phyloP scores from a whole-genome alignment of 768 basidiomycete genomes.

The Russula earlei region DNA sequence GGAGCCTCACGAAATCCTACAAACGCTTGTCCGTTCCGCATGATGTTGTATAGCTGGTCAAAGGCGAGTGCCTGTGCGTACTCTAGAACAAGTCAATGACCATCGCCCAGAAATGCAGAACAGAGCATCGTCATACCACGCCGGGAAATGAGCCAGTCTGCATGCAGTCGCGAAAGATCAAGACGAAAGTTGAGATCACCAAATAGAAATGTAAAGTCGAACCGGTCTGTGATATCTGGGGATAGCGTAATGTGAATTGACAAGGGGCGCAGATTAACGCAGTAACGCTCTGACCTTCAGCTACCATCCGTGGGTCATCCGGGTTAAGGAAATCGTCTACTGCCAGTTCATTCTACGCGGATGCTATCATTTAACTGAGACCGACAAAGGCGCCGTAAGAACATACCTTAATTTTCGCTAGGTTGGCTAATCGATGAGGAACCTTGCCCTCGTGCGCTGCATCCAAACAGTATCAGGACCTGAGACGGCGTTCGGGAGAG shows the following conservation, averaged over 20 bases:
- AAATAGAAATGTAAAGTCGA: conserved; percentile 81
- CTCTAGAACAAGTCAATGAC: conserved; percentile 35
- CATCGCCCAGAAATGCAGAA: not conserved
- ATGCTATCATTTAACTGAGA: not conserved
- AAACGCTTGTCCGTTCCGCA: conserved; percentile 61
- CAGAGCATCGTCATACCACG: conserved; percentile 41
- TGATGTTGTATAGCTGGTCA: conserved; percentile 76
- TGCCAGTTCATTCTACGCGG: conserved; percentile 52
- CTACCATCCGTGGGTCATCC: conserved; percentile 52
- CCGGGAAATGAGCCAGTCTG: conserved; percentile 85
- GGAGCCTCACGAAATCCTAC: conserved; percentile 69
- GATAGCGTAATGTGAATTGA: conserved; percentile 11
- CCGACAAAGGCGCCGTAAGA: not conserved
- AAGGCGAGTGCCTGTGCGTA: conserved; percentile 82
- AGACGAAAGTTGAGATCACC: conserved; percentile 91
- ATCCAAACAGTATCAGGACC: not conserved
- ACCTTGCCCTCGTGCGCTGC: conserved; percentile 70
- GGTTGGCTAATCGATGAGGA: conserved; percentile 73
- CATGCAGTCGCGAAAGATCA: conserved; percentile 82
- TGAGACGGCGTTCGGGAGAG: not conserved
- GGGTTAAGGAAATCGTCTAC: conserved; percentile 68
- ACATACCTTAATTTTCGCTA: conserved; percentile 77
- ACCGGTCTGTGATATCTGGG: conserved; percentile 75
- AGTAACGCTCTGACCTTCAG: conserved; percentile 48
- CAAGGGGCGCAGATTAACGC: conserved; percentile 1